Percentiles rank a stretch among this genome's conserved stretches.
These are phyloP conservation scores for Tausonia pullulans DNA, from an alignment of 1,284 basidiomycete genomes.

Conservation along the genomic window DNA sequence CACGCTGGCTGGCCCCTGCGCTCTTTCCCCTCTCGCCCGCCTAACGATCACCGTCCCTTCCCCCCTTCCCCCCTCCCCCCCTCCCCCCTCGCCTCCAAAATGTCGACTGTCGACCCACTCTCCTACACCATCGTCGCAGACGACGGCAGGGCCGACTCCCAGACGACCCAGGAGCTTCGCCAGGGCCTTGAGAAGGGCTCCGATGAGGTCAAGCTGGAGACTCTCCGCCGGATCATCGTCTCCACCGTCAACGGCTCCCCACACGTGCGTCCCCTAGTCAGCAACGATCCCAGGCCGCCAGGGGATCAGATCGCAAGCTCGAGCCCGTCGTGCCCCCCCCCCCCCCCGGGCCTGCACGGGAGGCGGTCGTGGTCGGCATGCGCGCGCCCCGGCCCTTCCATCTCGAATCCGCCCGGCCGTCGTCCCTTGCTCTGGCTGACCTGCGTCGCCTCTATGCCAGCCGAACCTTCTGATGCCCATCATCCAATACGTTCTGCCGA, in stretches of 20 bases:
- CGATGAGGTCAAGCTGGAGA: constrained; percentile 97
- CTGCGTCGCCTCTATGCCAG: constrained; percentile 36
- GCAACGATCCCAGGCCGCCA: too few relatives aligned
- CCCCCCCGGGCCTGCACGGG: too few relatives aligned
- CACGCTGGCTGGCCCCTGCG: too few relatives aligned
- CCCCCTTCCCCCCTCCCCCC: background rate
- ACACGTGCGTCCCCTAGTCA: constrained; percentile 35
- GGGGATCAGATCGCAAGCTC: too few relatives aligned
- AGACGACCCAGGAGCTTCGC: constrained; percentile 64
- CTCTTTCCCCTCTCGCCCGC: too few relatives aligned
- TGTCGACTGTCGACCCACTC: constrained; percentile 12
- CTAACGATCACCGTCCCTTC: too few relatives aligned
- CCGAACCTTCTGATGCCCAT: constrained; percentile 91
- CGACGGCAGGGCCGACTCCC: constrained; percentile 1
- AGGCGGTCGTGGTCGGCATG: too few relatives aligned
- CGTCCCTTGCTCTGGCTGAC: background rate
- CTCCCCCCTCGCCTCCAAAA: background rate
- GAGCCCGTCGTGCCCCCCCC: too few relatives aligned
- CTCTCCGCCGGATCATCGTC: constrained; percentile 88
- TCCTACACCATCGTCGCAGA: constrained; percentile 15
- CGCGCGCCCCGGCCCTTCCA: too few relatives aligned
- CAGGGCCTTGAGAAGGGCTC: constrained; percentile 83
- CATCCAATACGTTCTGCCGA: constrained; percentile 95
- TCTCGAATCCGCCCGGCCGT: too few relatives aligned
- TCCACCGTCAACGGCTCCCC: constrained; percentile 92